Evolutionary conservation across 2,329 filamentous ascomycete genomes (phyloP), one percentile per base, ranked within the genome.

Genomic region (Calonectria hongkongensis): DNA sequence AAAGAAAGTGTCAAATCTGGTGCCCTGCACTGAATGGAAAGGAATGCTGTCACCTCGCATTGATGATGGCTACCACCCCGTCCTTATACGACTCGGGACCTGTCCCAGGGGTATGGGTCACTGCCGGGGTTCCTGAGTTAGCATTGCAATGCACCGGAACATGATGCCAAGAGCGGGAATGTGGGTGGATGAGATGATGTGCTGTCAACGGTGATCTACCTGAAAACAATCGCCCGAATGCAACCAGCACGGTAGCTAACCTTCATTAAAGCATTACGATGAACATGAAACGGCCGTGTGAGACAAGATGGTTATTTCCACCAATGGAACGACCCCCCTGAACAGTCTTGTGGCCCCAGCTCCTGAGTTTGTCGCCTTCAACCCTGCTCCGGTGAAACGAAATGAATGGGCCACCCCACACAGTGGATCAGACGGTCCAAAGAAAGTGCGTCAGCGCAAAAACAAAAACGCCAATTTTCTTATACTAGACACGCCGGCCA

Each of bases 21-120:
- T 60, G 54, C 41, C 54, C 54, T 41, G 54, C 54, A 60, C 54
- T 60, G 33, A 41, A 60, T 15, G 18, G 36, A 60, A 60, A 41
- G 15, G 36, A 13, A 21, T 28, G 13, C 2, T 36, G 33, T 36
- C 15, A 15, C 25, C 10, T 41, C 18, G 9, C n/a, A 36, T 60
- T 39, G 16, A 15, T 12, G 25, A 15, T 18, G 9, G 54, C 21
- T 18, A 33, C 54, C 13, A 60, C 27, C n/a, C 54, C n/a, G 12
- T 25, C 25, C 33, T 43, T 60, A 60, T 60, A 60, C 33, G 21
- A 2, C 12, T 21, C 12, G 8, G 33, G 15, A 27, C 12, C 3
- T 18, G 13, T 21, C 54, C 21, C 16, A 9, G 39, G 12, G 25
- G 54, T 36, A 60, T 41, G 21, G 36, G 2, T 9, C 33, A 27